phyloP scores from a whole-genome alignment of 2,329 filamentous ascomycete species.

The Colletotrichum cordylinicola region DNA sequence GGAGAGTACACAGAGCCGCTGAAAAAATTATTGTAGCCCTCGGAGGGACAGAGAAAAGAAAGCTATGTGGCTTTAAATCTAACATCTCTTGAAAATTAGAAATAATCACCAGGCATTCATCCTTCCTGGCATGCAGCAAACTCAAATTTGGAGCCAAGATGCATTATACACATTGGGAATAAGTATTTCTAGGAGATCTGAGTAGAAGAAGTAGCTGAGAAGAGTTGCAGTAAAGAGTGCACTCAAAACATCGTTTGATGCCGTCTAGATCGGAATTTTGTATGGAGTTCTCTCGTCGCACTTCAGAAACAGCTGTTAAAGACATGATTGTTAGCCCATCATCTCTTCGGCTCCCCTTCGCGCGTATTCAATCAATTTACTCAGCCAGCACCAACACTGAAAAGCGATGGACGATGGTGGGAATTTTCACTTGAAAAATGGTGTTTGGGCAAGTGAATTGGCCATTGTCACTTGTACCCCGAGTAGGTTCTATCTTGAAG shows the following conservation, averaged over 20 bases:
- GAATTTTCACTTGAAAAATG: not conserved
- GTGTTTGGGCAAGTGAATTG: not conserved
- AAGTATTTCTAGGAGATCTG: no score
- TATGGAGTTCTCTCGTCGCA: fast-evolving
- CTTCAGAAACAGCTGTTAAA: not conserved
- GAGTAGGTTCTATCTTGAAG: fast-evolving
- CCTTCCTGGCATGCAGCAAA: no score
- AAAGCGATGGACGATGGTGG: not conserved
- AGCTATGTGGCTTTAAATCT: no score
- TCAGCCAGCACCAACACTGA: not conserved
- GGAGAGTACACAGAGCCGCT: no score
- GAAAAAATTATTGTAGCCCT: no score
- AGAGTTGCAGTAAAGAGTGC: no score
- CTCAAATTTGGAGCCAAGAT: no score
- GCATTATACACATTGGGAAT: fast-evolving
- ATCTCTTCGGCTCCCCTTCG: not conserved
- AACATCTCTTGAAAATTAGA: no score
- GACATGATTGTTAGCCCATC: fast-evolving
- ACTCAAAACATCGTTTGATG: no score
- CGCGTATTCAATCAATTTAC: not conserved
- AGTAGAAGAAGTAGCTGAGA: no score
- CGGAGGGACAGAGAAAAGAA: no score
- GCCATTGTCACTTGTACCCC: not conserved
- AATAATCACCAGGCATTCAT: no score
- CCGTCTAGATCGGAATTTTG: not conserved